Evolutionary conservation across 1,284 basidiomycete species (phyloP).

Genomic region (Heterobasidion irregulare): DNA sequence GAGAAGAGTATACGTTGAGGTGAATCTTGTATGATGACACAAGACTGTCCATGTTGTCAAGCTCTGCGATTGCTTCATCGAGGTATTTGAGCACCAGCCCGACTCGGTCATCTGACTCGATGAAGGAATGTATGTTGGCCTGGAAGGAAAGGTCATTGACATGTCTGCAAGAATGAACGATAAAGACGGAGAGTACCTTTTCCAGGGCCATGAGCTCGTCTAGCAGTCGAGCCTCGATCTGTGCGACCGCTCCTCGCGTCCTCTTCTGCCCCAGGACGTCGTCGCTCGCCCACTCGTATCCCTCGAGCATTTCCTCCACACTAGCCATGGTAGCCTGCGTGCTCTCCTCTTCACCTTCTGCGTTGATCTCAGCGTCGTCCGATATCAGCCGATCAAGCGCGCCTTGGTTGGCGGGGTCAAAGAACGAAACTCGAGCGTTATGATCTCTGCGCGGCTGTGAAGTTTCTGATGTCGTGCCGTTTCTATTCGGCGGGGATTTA

Average conservation of each 20-base stretch:
- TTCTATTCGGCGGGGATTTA: slow-evolving; percentile 14
- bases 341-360: slow-evolving; percentile 64
- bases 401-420: slow-evolving; percentile 69
- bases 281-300: slow-evolving; percentile 90
- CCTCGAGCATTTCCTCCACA: slow-evolving; percentile 98
- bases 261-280: slow-evolving; percentile 55
- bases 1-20: slow-evolving; percentile 60
- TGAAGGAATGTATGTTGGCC: slow-evolving; percentile 96
- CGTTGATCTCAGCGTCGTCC: slow-evolving; percentile 28
- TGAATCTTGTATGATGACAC: slow-evolving; percentile 92
- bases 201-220: slow-evolving; percentile 89
- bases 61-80: slow-evolving; percentile 78
- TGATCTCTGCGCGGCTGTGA: slow-evolving; percentile 38
- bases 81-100: slow-evolving; percentile 82
- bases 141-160: slow-evolving; percentile 22
- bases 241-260: slow-evolving; percentile 70
- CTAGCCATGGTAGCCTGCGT: slow-evolving; percentile 78
- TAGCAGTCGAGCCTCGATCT: slow-evolving; percentile 79
- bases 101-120: slow-evolving; percentile 88
- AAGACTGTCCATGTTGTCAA: slow-evolving; percentile 81
- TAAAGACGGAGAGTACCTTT: slow-evolving; percentile 46
- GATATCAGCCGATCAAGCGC: slow-evolving; percentile 67
- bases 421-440: slow-evolving; percentile 71
- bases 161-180: not conserved
- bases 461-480: slow-evolving; percentile 12